Base-by-base conservation (phyloP, 83 land plant genomes). In the Diphasiastrum complanatum region DNA sequence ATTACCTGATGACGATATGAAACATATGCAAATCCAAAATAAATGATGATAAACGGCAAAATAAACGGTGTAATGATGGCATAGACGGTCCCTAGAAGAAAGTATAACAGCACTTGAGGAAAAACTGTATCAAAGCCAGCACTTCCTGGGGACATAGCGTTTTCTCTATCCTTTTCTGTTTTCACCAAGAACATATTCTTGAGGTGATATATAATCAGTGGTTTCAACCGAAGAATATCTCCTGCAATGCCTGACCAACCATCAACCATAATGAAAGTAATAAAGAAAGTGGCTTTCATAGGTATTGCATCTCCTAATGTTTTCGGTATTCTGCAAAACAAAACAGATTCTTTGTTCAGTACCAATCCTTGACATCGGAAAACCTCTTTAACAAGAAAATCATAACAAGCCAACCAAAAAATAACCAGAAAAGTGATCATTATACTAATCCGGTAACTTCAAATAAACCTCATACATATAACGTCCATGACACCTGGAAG, bases 251-350 rank as follows among this genome's bases (percentile, higher is more conserved):
- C 68, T 6, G 85, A 66, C 87, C 87, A 84, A 14, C 87, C 85
- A 65, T 84, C 87, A 41, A 84, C 77, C 87, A 84, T 84, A 37
- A 81, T 84, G 61, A 78, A 84, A 1, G 83, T 78, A 2, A 84
- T 82, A 51, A 84, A 81, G 68, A 84, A 84, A 28, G 85, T 72
- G 30, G 87, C 81, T 50, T 80, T 84, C 79, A 80, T 77, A 5
- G 80, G 84, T 20, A 83, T 67, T 19, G 72, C 62, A 30, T 52
- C 68, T 22, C 86, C 86, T 51, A 83, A 40, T n/a, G 69, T 69
- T 34, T 48, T 65, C 8, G 80, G 67, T 19, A 72, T 67, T 4
- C 75, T 72, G 75, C 75, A 40, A 50, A 46, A 58, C 23, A 12
- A 38, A 28, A 61, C 25, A n/a, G n/a, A n/a, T n/a, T n/a, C n/a